These are phyloP conservation scores for Pythium dissimile DNA, from an alignment of 352 stramenopile genomes.

Conservation along the genomic window DNA sequence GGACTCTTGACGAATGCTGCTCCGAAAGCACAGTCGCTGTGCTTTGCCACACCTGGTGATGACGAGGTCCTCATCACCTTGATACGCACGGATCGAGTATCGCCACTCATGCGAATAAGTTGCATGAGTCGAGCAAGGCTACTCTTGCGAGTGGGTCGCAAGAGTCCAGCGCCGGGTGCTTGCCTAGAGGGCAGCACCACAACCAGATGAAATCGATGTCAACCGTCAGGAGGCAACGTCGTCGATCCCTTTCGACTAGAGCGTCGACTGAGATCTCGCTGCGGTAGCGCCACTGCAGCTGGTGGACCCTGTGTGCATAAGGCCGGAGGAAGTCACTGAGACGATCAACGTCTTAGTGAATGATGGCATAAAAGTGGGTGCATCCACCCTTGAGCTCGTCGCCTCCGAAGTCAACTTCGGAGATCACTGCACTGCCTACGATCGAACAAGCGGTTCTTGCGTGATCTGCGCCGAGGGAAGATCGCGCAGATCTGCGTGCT, in stretches of 20 bases:
- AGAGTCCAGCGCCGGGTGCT: not conserved
- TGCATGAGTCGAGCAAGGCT: too few species aligned
- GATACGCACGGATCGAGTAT: too few species aligned
- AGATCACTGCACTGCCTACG: constrained; percentile 5
- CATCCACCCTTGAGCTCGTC: constrained; percentile 2
- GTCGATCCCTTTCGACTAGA: not conserved
- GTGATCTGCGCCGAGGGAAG: not conserved
- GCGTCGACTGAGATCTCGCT: constrained; percentile 2
- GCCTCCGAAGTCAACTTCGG: constrained; percentile 6
- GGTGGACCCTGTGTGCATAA: not conserved
- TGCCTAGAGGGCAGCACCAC: not conserved
- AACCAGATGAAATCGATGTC: constrained; percentile 6
- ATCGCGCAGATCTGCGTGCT: constrained; percentile 6
- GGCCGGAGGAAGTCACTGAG: constrained; percentile 5
- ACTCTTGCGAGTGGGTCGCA: not conserved
- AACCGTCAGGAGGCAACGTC: not conserved
- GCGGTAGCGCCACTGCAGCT: not conserved
- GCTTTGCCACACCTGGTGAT: not conserved
- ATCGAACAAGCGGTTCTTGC: constrained; percentile 4
- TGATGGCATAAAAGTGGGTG: not conserved
- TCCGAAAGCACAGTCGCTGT: not conserved
- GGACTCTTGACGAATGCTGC: constrained; percentile 1
- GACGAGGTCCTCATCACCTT: not conserved
- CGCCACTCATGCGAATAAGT: too few species aligned
- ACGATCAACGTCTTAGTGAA: constrained; percentile 4